Conservation (phyloP, 2,329 filamentous ascomycete species). For the Penicillium paneum region DNA sequence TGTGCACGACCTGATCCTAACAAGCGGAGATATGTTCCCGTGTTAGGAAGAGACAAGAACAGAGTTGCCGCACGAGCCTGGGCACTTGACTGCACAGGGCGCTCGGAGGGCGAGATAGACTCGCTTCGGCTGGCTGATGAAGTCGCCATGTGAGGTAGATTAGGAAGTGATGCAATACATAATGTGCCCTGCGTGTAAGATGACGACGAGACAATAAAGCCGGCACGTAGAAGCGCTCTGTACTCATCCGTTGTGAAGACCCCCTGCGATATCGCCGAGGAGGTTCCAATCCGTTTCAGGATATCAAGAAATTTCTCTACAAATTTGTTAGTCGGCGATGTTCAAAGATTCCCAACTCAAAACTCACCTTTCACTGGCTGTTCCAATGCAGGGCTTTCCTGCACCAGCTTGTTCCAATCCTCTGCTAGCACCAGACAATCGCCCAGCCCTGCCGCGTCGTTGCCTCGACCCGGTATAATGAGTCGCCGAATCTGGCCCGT, state of each 20-base stretch:
- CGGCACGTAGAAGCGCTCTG: slow-evolving; percentile 49
- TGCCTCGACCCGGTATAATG: slow-evolving; percentile 56
- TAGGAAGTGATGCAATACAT: slow-evolving; percentile 43
- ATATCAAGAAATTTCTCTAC: slow-evolving; percentile 51
- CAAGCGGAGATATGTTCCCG: slow-evolving; percentile 58
- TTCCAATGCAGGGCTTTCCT: slow-evolving; percentile 33
- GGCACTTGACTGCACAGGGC: slow-evolving; percentile 18
- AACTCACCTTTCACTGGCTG: slow-evolving; percentile 35
- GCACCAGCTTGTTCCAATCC: slow-evolving; percentile 51
- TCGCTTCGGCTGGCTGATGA: slow-evolving; percentile 29
- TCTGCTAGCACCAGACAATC: slow-evolving; percentile 57
- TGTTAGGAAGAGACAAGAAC: slow-evolving; percentile 58
- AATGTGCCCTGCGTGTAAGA: slow-evolving; percentile 38
- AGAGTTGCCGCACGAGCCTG: slow-evolving; percentile 34
- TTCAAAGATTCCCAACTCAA: background rate
- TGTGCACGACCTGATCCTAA: slow-evolving; percentile 55
- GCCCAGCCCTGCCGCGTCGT: slow-evolving; percentile 54
- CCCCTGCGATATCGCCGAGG: slow-evolving; percentile 45
- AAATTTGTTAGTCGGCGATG: background rate
- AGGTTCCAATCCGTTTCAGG: slow-evolving; percentile 47
- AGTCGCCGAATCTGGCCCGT: slow-evolving; percentile 54
- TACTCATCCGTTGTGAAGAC: slow-evolving; percentile 49
- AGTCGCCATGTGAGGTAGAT: slow-evolving; percentile 23
- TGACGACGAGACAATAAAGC: slow-evolving; percentile 54
- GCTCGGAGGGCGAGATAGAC: slow-evolving; percentile 11